A percentile compares a stretch with the other conserved stretches of the same genome.
Evolutionary conservation across 176 grass and related monocot genomes (phyloP).

Genomic region (Pontederia paniculata): DNA sequence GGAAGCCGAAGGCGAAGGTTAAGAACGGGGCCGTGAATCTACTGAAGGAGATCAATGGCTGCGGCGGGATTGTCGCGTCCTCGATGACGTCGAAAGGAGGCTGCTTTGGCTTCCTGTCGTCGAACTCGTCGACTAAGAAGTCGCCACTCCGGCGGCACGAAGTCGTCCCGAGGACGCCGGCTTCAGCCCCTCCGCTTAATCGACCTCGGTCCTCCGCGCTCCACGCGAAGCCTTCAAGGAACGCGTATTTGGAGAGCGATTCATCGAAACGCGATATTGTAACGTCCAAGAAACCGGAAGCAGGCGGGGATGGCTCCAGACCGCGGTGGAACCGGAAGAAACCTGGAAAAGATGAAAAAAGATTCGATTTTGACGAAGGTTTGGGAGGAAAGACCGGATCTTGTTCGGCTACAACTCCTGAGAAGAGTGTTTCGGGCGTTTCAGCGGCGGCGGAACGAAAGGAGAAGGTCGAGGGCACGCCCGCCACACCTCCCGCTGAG

Average conservation of each 20-base stretch:
- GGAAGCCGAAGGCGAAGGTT: background rate
- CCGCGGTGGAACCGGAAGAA: slow-evolving; percentile 10
- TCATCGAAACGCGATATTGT: background rate
- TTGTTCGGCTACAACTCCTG: slow-evolving; percentile 1
- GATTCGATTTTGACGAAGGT: background rate
- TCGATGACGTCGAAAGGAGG: background rate
- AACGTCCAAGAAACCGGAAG: background rate
- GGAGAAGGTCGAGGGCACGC: background rate
- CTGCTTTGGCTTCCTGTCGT: slow-evolving; percentile 16
- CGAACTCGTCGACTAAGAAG: slow-evolving; percentile 9
- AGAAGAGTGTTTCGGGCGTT: slow-evolving; percentile 1
- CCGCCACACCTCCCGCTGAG: slow-evolving; percentile 15
- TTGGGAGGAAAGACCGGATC: background rate
- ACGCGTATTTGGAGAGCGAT: background rate
- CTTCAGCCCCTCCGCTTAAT: slow-evolving; percentile 5
- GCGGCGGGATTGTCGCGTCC: background rate
- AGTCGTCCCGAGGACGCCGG: background rate
- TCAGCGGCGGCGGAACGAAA: background rate
- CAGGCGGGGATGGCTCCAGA: background rate
- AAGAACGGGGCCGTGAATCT: background rate
- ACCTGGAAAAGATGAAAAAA: background rate
- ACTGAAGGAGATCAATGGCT: slow-evolving; percentile 2
- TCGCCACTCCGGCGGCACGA: background rate
- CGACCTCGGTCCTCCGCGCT: background rate
- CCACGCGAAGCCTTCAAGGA: background rate